Base-by-base conservation (phyloP, 108 stramenopile species). In the Schizochytrium sp. region DNA sequence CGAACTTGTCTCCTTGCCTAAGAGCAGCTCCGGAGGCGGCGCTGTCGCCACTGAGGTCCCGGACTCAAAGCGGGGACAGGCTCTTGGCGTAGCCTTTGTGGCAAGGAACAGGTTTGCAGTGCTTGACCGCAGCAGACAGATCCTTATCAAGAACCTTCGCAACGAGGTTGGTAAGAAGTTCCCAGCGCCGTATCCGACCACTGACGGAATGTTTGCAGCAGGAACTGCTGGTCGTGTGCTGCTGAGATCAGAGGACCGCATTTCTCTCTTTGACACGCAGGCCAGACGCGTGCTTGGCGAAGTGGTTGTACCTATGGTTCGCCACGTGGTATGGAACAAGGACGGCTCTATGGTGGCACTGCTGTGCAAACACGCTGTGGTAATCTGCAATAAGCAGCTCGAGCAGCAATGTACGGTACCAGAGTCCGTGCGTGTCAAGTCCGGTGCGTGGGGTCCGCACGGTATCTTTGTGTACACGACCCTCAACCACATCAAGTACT, bases 401-500 rank as follows among this genome's bases (percentile, higher is more conserved):
- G 97, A 97, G 88, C 97, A 99, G 93, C 94, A 96, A n/a, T 97
- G 96, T 93, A 94, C 95, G 72, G 96, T 98, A 83, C 95, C 94
- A 61, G 99, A 99, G 93, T 96, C 97, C 60, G 97, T 98, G 38
- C 96, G 98, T 53, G 96, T 99, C 93, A 99, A 99, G 96, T 91
- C 92, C 69, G 99, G 97, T 46, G 96, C 95, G 50, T 99, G 98
- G 98, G 99, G 98, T 92, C 61, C 17, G 2, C 90, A 94, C 41
- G 96, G 96, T 61, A 93, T 99, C 69, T 98, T 98, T 92, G 72
- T 98, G 59, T 99, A 98, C 94, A 97, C 97, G 40, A 99, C 99
- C 56, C 93, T 97, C 90, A 96, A 98, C 93, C 99, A 98, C 92
- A 95, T 99, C 90, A 99, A 99, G 92, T 99, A 99, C 93, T 95